phyloP scores from a whole-genome alignment of 768 basidiomycete genomes.

The Cubamyces sp. region DNA sequence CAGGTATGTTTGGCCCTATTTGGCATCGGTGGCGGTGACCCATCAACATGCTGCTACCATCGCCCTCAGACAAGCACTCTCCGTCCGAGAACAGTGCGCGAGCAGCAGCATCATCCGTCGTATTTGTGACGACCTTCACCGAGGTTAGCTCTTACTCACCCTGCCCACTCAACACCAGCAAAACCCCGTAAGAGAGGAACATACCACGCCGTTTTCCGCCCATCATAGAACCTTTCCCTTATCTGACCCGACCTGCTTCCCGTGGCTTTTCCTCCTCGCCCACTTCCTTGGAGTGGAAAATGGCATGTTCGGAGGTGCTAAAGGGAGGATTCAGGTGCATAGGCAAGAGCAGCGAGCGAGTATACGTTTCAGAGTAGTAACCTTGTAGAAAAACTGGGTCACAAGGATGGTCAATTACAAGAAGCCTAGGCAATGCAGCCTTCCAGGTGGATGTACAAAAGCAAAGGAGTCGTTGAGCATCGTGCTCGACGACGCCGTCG shows the following conservation, averaged over 20 bases:
- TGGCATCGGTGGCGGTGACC: conserved; percentile 14
- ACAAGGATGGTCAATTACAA: too few relatives aligned
- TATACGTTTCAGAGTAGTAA: neutral
- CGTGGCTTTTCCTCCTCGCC: too few relatives aligned
- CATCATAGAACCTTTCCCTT: too few relatives aligned
- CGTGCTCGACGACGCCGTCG: conserved; percentile 17
- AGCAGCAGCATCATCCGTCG: neutral
- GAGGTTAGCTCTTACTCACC: too few relatives aligned
- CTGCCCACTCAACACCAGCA: too few relatives aligned
- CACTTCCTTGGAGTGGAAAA: too few relatives aligned
- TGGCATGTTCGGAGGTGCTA: too few relatives aligned
- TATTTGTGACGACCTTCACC: neutral
- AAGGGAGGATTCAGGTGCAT: too few relatives aligned
- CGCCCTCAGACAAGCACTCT: conserved; percentile 3
- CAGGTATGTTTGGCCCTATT: conserved; percentile 20
- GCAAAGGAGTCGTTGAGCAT: conserved; percentile 9
- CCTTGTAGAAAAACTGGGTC: neutral
- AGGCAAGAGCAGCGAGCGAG: too few relatives aligned
- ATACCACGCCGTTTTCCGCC: too few relatives aligned
- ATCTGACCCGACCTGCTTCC: too few relatives aligned
- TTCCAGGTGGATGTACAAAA: conserved; percentile 19
- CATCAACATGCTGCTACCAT: conserved; percentile 13
- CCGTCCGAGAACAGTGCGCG: conserved; percentile 5
- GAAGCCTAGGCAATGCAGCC: neutral
- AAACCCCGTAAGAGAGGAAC: too few relatives aligned